These are phyloP conservation scores for Leishmania tarentolae DNA, from an alignment of 208 protist species.

Conservation along the genomic window DNA sequence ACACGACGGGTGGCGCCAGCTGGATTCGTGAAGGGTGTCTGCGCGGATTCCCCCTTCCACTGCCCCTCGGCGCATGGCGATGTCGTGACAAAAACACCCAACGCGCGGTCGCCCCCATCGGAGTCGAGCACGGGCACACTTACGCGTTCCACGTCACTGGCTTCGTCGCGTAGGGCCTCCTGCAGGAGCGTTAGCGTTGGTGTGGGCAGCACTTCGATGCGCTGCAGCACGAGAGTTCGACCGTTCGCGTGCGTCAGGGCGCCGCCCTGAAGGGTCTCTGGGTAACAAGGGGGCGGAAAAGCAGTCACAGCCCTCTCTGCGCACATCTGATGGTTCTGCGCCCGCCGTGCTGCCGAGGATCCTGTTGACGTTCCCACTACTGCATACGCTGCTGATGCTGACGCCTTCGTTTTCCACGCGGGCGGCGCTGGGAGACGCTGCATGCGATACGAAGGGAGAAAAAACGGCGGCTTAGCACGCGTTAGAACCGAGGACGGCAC, in stretches of 20 bases:
- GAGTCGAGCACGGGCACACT: not conserved
- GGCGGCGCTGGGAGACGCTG: not conserved
- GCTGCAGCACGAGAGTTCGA: constrained; percentile 37
- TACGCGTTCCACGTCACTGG: not conserved
- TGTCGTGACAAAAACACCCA: not conserved
- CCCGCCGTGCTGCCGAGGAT: not conserved
- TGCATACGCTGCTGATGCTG: not conserved
- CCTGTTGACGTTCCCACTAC: constrained; percentile 9
- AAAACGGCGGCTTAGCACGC: constrained; percentile 25
- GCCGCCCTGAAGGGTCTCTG: constrained; percentile 39
- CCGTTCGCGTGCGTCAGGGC: constrained; percentile 33
- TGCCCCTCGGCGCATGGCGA: not conserved
- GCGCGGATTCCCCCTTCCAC: not conserved
- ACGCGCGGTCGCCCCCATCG: not conserved
- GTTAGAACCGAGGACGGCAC: constrained; percentile 10
- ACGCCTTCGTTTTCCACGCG: not conserved
- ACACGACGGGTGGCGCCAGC: constrained; percentile 26
- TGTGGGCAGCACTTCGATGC: constrained; percentile 33
- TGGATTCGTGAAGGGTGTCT: constrained; percentile 3
- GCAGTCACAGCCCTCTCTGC: constrained; percentile 2
- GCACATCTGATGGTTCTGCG: not conserved
- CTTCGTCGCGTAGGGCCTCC: constrained; percentile 26
- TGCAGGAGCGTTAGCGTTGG: constrained; percentile 47
- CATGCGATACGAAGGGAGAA: constrained; percentile 39
- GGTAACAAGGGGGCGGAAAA: constrained; percentile 16